These are phyloP conservation scores for Candida tetrigidarum DNA, from an alignment of 1,139 yeast species.

Conservation along the genomic window DNA sequence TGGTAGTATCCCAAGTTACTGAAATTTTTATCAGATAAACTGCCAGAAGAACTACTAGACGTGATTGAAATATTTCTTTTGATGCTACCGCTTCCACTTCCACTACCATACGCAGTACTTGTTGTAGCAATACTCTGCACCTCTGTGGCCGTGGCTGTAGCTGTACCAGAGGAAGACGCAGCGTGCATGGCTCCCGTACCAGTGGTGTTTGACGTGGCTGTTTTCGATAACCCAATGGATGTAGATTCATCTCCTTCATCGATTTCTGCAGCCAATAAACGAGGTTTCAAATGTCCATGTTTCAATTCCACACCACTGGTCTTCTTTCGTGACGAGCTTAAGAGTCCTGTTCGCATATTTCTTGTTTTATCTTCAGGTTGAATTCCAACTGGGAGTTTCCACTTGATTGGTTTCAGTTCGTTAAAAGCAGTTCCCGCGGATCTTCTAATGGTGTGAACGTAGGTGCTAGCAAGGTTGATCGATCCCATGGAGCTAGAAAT, in stretches of 20 bases:
- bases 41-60: conserved; percentile 22
- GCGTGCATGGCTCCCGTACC: conserved; percentile 9
- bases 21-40: conserved; percentile 26
- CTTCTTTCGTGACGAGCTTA: conserved; percentile 24
- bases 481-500: conserved; percentile 43
- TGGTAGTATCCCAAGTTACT: conserved; percentile 43
- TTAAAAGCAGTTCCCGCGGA: conserved; percentile 60
- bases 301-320: conserved; percentile 64
- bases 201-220: conserved; percentile 13
- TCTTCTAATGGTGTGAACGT: conserved; percentile 54
- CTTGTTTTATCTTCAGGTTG: conserved; percentile 44
- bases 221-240: conserved; percentile 14
- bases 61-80: conserved; percentile 11
- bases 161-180: too few species aligned
- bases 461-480: conserved; percentile 37
- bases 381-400: conserved; percentile 72
- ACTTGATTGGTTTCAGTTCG: conserved; percentile 56
- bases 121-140: conserved; percentile 26
- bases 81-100: conserved; percentile 11
- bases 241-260: conserved; percentile 58
- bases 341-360: conserved; percentile 32
- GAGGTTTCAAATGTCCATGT: conserved; percentile 76
- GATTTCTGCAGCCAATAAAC: conserved; percentile 76
- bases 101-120: conserved; percentile 11
- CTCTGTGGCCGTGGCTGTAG: conserved; percentile 31